These are phyloP conservation scores for Pseudoscleropodium purum DNA, from an alignment of 225 moss, liverwort and hornwort species.

Conservation along the genomic window DNA sequence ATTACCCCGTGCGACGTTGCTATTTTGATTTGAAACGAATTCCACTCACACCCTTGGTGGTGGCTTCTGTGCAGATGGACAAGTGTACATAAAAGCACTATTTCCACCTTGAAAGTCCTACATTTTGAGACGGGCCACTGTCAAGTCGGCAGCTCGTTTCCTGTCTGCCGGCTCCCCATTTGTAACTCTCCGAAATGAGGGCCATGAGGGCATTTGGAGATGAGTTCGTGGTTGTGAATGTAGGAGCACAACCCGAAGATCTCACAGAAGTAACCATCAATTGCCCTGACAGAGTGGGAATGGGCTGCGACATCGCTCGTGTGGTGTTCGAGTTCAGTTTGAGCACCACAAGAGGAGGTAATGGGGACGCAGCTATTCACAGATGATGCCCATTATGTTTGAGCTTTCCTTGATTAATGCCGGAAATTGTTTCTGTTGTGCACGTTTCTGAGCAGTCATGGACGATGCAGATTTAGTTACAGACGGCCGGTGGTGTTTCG, in stretches of 20 bases:
- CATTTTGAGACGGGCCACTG: not conserved
- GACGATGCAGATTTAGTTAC: constrained; percentile 62
- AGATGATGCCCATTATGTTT: not conserved
- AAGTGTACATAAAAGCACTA: not conserved
- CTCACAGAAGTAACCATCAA: constrained; percentile 69
- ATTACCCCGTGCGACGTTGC: not conserved
- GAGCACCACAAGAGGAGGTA: constrained; percentile 56
- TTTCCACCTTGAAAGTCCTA: not conserved
- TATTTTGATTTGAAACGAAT: not conserved
- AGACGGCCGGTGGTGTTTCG: constrained; percentile 74
- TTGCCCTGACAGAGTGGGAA: constrained; percentile 72
- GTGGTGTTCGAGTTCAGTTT: constrained; percentile 66
- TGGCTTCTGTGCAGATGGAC: constrained; percentile 10
- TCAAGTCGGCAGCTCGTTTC: not conserved
- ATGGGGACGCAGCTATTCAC: not conserved
- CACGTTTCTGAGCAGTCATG: not conserved
- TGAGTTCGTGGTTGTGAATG: constrained; percentile 59
- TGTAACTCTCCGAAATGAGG: not conserved
- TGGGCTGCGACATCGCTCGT: constrained; percentile 68
- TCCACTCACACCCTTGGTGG: not conserved
- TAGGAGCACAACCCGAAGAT: constrained; percentile 42
- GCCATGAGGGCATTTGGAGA: constrained; percentile 35
- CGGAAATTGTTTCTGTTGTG: not conserved
- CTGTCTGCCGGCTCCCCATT: not conserved
- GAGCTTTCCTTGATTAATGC: not conserved